A percentile compares a stretch with the other conserved stretches of the same genome.
phyloP scores from a whole-genome alignment of 352 stramenopile genomes.

The Phytophthora pluvialis region DNA sequence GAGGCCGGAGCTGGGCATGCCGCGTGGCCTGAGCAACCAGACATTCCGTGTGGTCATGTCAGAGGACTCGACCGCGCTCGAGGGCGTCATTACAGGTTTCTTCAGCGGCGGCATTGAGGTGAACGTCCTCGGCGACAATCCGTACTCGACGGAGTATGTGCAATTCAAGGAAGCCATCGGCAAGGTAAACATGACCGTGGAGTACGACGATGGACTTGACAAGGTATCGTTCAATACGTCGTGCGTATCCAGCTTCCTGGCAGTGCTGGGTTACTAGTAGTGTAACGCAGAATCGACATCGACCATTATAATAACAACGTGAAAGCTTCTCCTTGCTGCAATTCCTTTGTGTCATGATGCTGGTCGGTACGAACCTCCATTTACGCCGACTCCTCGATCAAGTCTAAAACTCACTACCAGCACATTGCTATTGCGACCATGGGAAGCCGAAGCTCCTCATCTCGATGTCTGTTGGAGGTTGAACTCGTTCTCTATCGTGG shows the following conservation, averaged over 20 bases:
- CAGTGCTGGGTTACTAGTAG: slow-evolving; percentile 32
- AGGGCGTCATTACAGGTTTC: slow-evolving; percentile 49
- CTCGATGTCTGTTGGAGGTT: too few relatives aligned
- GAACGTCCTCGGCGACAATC: slow-evolving; percentile 52
- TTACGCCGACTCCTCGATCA: too few relatives aligned
- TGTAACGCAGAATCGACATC: not conserved
- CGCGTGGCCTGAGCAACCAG: slow-evolving; percentile 49
- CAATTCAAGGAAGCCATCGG: slow-evolving; percentile 45
- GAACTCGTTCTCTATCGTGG: too few relatives aligned
- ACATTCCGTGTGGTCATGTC: slow-evolving; percentile 53
- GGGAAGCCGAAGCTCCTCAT: too few relatives aligned
- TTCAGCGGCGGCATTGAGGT: slow-evolving; percentile 44
- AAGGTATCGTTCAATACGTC: slow-evolving; percentile 45
- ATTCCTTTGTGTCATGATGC: not conserved
- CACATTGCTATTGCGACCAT: too few relatives aligned
- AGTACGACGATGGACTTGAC: slow-evolving; percentile 54
- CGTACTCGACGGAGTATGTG: slow-evolving; percentile 42
- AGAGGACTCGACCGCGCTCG: slow-evolving; percentile 38
- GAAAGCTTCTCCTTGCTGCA: not conserved
- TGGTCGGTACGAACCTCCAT: too few relatives aligned
- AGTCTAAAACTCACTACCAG: too few relatives aligned
- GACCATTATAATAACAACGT: slow-evolving; percentile 14
- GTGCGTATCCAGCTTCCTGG: slow-evolving; percentile 37
- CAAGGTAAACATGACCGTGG: slow-evolving; percentile 57
- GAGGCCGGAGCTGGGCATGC: slow-evolving; percentile 49